A percentile compares a stretch with the other conserved stretches of the same genome.
Evolutionary conservation across 768 basidiomycete species (phyloP).

Genomic region (Calocera viscosa): DNA sequence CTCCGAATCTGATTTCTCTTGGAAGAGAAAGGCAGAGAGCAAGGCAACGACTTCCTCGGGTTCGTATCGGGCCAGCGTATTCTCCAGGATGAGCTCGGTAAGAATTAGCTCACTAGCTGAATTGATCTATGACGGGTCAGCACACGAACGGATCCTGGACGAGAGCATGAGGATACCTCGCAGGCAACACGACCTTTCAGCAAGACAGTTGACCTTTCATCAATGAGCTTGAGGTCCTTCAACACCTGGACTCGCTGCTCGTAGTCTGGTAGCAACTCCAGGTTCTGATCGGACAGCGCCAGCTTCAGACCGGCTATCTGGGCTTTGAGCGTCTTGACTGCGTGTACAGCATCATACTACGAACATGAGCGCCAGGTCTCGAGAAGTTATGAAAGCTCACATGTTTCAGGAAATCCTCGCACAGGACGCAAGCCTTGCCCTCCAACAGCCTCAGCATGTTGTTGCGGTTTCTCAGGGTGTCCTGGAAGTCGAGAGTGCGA

Average conservation of each 20-base stretch:
- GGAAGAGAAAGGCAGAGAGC: slow-evolving; percentile 93
- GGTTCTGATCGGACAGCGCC: slow-evolving; percentile 88
- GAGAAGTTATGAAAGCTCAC: slow-evolving; percentile 37
- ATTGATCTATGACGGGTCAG: slow-evolving; percentile 57
- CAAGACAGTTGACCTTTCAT: slow-evolving; percentile 88
- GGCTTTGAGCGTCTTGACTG: slow-evolving; percentile 55
- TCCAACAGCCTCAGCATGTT: slow-evolving; percentile 35
- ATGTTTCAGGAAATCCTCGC: slow-evolving; percentile 59
- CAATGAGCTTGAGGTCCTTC: slow-evolving; percentile 82
- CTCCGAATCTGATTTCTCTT: slow-evolving; percentile 90
- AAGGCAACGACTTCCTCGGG: slow-evolving; percentile 95
- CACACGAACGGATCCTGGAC: neutral
- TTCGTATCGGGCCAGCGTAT: slow-evolving; percentile 77
- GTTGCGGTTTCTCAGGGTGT: slow-evolving; percentile 51
- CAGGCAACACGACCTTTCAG: slow-evolving; percentile 97
- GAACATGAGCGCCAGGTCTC: slow-evolving; percentile 5
- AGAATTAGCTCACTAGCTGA: slow-evolving; percentile 93
- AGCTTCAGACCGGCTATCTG: slow-evolving; percentile 69
- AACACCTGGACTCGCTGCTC: slow-evolving; percentile 86
- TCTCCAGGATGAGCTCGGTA: slow-evolving; percentile 94
- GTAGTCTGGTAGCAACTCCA: slow-evolving; percentile 93
- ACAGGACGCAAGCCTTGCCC: slow-evolving; percentile 41
- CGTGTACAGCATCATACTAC: slow-evolving; percentile 68
- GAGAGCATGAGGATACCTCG: slow-evolving; percentile 44
- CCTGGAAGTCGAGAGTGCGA: slow-evolving; percentile 84